phyloP scores from a whole-genome alignment of 495 filamentous ascomycete species.

The Tirmania nivea region DNA sequence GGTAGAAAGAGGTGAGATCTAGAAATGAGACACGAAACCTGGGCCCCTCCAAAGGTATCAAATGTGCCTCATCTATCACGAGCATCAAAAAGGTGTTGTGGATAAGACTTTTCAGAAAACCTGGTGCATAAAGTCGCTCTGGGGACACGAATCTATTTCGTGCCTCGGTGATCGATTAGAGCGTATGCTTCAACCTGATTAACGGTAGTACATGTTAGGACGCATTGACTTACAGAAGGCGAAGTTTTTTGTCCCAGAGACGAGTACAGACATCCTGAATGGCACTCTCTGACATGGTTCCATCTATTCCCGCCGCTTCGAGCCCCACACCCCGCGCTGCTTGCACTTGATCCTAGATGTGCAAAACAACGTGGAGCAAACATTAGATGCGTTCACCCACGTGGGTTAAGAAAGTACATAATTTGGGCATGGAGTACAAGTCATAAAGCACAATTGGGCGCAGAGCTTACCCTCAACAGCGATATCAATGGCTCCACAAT shows the following conservation, averaged over 20 bases:
- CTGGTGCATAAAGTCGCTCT: too few species aligned
- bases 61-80: background rate
- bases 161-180: too few species aligned
- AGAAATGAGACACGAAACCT: background rate
- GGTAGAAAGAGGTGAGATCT: background rate
- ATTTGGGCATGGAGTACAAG: too few species aligned
- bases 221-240: background rate
- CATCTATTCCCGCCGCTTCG: background rate
- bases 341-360: background rate
- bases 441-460: too few species aligned
- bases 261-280: background rate
- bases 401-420: too few species aligned
- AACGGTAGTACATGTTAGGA: background rate
- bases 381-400: too few species aligned
- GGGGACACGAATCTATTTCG: too few species aligned
- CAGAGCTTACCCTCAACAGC: background rate
- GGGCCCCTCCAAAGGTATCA: background rate
- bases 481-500: background rate
- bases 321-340: background rate
- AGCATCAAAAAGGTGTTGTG: background rate
- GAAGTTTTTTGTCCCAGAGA: background rate
- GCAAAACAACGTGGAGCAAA: background rate
- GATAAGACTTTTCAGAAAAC: too few species aligned
- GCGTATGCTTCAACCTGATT: too few species aligned
- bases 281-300: background rate